phyloP scores from a whole-genome alignment of 1,284 basidiomycete species.

The Moesziomyces sp. region DNA sequence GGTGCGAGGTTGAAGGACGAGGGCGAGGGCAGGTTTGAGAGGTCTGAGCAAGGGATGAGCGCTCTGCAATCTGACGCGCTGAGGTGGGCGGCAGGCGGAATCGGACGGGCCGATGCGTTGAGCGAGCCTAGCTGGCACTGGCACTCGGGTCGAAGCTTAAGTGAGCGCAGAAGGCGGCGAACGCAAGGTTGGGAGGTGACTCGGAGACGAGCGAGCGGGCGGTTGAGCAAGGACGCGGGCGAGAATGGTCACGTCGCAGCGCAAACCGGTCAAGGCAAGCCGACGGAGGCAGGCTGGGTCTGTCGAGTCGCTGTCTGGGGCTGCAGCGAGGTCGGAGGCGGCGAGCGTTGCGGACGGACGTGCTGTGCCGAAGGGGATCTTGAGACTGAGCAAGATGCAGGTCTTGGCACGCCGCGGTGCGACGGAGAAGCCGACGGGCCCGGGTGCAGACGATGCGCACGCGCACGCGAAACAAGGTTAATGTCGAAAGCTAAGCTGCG shows the following conservation, averaged over 20 bases:
- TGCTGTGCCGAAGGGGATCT: conserved; percentile 9
- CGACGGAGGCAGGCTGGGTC: background rate
- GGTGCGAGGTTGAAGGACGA: too few species aligned
- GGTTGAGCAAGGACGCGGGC: background rate
- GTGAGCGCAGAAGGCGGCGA: background rate
- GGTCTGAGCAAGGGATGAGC: too few species aligned
- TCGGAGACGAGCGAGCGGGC: background rate
- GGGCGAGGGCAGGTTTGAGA: too few species aligned
- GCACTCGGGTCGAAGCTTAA: background rate
- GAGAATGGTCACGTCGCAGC: background rate
- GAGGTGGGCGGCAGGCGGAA: background rate
- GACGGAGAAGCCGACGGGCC: background rate
- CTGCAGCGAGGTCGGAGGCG: background rate
- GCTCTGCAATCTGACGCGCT: too few species aligned
- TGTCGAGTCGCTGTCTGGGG: background rate
- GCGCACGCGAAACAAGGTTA: background rate
- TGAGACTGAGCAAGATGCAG: conserved; percentile 26
- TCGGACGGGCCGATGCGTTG: background rate
- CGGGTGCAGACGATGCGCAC: background rate
- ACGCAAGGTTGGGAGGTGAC: background rate
- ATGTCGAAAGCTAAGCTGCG: background rate
- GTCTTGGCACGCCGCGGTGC: conserved; percentile 4
- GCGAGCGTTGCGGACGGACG: background rate
- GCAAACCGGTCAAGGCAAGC: background rate
- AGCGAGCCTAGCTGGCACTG: background rate